These are phyloP conservation scores for Gillenia trifoliata DNA, from an alignment of 306 rosid genomes.

Conservation along the genomic window DNA sequence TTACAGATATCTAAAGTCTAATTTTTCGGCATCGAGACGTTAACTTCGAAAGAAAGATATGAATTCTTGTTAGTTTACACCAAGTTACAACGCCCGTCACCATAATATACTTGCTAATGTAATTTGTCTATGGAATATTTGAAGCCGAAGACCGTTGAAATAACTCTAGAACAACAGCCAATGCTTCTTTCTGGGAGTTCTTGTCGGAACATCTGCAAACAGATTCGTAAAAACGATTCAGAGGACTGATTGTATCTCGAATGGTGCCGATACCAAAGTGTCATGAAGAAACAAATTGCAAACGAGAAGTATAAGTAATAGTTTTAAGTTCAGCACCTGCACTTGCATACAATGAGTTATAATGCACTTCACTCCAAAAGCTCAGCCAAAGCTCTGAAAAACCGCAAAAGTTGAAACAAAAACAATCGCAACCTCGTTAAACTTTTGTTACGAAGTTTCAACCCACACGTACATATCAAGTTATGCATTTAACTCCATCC, in stretches of 20 bases:
- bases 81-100: not conserved
- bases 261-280: not conserved
- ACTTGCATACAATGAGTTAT: constrained; percentile 67
- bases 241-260: constrained; percentile 2
- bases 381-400: constrained; percentile 86
- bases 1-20: constrained; percentile 5
- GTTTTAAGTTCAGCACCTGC: constrained; percentile 57
- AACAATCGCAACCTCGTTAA: not conserved
- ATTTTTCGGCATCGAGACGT: not conserved
- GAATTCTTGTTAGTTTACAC: constrained; percentile 11
- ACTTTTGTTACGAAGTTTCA: not conserved
- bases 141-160: not conserved
- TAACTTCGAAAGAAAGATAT: not conserved
- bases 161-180: constrained; percentile 73
- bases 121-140: not conserved
- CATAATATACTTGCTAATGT: not conserved
- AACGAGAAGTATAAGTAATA: not conserved
- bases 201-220: constrained; percentile 79
- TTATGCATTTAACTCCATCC: not conserved
- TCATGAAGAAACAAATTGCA: not conserved
- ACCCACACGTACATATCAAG: not conserved
- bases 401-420: not conserved
- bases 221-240: not conserved
- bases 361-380: constrained; percentile 99
- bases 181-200: constrained; percentile 55